These are phyloP conservation scores for Neurospora sp. DNA, from an alignment of 495 filamentous ascomycete genomes.

Conservation along the genomic window DNA sequence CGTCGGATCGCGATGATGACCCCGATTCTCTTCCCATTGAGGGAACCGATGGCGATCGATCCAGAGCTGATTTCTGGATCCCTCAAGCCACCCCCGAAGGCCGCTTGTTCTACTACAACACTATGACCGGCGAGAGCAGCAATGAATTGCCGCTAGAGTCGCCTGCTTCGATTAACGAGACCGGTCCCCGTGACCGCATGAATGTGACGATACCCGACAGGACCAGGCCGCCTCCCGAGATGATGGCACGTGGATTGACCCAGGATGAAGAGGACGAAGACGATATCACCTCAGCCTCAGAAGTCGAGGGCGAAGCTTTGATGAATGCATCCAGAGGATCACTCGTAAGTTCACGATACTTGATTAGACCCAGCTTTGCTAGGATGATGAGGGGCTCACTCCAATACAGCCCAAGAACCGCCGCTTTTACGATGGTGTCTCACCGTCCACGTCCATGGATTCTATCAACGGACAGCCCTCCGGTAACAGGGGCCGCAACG, in stretches of 20 bases:
- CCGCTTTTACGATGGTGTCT: slow-evolving; percentile 65
- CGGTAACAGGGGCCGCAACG: slow-evolving; percentile 32
- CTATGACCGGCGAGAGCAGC: slow-evolving; percentile 82
- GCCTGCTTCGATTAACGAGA: slow-evolving; percentile 69
- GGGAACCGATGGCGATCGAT: slow-evolving; percentile 56
- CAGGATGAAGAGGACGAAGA: slow-evolving; percentile 81
- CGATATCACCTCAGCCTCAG: slow-evolving; percentile 69
- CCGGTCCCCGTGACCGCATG: slow-evolving; percentile 75
- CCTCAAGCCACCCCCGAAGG: slow-evolving; percentile 94
- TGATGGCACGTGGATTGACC: slow-evolving; percentile 76
- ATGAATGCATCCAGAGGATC: slow-evolving; percentile 40
- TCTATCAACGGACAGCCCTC: slow-evolving; percentile 59
- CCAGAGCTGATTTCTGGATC: slow-evolving; percentile 95
- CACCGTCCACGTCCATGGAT: slow-evolving; percentile 85
- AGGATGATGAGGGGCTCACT: not conserved
- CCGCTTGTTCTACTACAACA: slow-evolving; percentile 95
- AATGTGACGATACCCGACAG: slow-evolving; percentile 83
- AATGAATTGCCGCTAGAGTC: slow-evolving; percentile 92
- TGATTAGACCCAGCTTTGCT: not conserved
- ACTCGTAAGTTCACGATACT: slow-evolving; percentile 30
- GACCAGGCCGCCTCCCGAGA: slow-evolving; percentile 83
- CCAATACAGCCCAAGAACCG: slow-evolving; percentile 43
- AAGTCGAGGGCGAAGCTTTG: slow-evolving; percentile 56
- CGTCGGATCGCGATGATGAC: slow-evolving; percentile 30
- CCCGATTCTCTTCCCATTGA: slow-evolving; percentile 59